Base-by-base conservation (phyloP, 2,329 filamentous ascomycete genomes). In the Fusarium tupiense region DNA sequence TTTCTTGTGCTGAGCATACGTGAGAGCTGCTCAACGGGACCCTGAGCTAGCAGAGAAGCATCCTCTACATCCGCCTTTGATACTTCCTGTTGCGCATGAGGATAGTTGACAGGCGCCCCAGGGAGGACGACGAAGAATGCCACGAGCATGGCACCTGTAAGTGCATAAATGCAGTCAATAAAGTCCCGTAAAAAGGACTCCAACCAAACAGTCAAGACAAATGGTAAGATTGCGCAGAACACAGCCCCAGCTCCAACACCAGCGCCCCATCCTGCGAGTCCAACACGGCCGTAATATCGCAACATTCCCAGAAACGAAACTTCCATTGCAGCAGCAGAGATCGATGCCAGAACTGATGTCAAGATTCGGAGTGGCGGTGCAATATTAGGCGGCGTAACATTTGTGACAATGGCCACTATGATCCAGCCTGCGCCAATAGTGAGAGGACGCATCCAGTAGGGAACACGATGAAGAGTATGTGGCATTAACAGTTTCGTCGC, bases 41-140 rank as follows among this genome's bases (percentile, higher is more conserved):
- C 83, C 0, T 84, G 84, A 0, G 83, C 78, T 1, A 88, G 79
- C 44, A 83, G 84, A 24, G 58, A 57, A 11, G 41, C 61, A 24
- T 78, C 71, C 40, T 76, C 71, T 0, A 74, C 31, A 17, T 78
- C 71, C 6, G 61, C 60, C 24, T 77, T 76, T 20, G 41, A 37
- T 11, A 19, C 29, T 11, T 43, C 61, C 1, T 69, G 72, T 49
- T 53, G 63, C 22, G 58, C 47, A 16, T 71, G 63, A 20, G 72
- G 74, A 60, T 74, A 76, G 54, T 78, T 79, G 22, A 78, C 61
- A 1, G 75, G 73, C 5, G 73, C 72, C 5, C 71, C 72, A 0
- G 80, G 81, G 6, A 83, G 67, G 13, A 83, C 31, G 19, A 80
- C 61, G 54, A 79, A 81, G 61, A 79, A 78, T 0, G 78, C 75